Evolutionary conservation across 1,284 basidiomycete genomes (phyloP), one percentile per base, ranked within the genome.

Genomic region (Erythrobasidium hasegawianum): DNA sequence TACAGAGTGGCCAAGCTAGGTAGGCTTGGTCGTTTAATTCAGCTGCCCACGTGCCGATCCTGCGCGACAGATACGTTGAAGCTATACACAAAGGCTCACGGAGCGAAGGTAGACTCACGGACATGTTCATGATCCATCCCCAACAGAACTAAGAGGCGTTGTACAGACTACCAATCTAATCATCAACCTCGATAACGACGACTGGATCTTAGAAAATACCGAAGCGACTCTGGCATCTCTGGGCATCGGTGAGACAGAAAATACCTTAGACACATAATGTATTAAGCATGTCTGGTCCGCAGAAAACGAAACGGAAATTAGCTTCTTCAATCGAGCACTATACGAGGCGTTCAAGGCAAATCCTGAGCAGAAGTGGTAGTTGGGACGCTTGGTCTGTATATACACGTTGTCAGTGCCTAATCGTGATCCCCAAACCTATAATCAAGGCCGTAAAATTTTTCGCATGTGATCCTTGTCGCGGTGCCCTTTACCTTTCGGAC

Each of bases 281-380:
- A 49, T 22, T 9, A 9, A 29, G n/a, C 16, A 38, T 49, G 24
- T 5, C 16, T 5, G 16, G 16, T 47, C 16, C 16, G 11, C 78
- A 96, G 93, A 95, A 77, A 94, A 96, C 76, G 93, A 97, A 77
- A 89, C 89, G 0, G 93, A 97, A 79, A 82, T 93, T 69, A 93
- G 89, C 75, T 87, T 94, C 77, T 96, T 96, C 81, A 87, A 87
- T 73, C 81, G 83, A 45, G 81, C 83, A 49, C 78, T 84, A 10
- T 96, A 95, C 73, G 85, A 90, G 56, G 78, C 79, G 43, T 96
- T 91, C 83, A 89, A 89, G 78, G 71, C 79, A 39, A 82, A 94
- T 77, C 93, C 93, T n/a, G 84, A 87, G 24, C 70, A 72, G 57
- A 68, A 66, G 22, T 74, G 73, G 73, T 72, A 33, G 50, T 29